A percentile compares a stretch with the other conserved stretches of the same genome.
These are phyloP conservation scores for Austroboletus rostrupii DNA, from an alignment of 1,284 basidiomycete species.

Conservation along the genomic window DNA sequence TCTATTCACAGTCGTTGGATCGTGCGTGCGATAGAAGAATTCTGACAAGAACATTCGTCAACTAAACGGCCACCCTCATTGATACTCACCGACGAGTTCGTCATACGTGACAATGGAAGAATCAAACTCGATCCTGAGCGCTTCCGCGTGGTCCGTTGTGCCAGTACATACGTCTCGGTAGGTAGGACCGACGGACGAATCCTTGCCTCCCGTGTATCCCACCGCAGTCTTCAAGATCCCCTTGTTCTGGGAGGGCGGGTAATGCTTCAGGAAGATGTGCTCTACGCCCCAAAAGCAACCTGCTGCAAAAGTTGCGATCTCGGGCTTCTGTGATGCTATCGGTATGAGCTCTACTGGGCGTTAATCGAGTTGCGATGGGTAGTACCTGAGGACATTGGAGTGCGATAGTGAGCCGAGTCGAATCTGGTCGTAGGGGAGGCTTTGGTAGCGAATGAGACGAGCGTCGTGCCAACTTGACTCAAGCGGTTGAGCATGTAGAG, in stretches of 20 bases:
- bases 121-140: conserved; percentile 83
- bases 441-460: conserved; percentile 21
- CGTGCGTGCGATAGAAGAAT: conserved; percentile 93
- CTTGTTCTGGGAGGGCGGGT: conserved; percentile 61
- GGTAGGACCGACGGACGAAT: conserved; percentile 49
- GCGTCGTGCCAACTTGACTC: conserved; percentile 17
- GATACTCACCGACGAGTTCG: conserved; percentile 70
- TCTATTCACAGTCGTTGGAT: conserved; percentile 80
- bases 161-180: conserved; percentile 84
- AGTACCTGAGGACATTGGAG: conserved; percentile 28
- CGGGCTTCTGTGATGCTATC: conserved; percentile 31
- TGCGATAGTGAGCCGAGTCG: conserved; percentile 27
- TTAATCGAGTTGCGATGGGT: background rate
- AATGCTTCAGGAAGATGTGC: conserved; percentile 83
- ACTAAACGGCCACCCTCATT: background rate
- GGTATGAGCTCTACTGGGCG: background rate
- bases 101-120: conserved; percentile 73
- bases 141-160: conserved; percentile 86
- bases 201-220: conserved; percentile 79
- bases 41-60: conserved; percentile 40
- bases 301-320: conserved; percentile 74
- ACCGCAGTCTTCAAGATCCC: conserved; percentile 70
- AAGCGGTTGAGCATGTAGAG: conserved; percentile 24
- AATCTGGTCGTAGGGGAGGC: conserved; percentile 12
- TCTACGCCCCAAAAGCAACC: conserved; percentile 88